A percentile compares a stretch with the other conserved stretches of the same genome.
These are phyloP conservation scores for Chytriomyces sp. DNA, from an alignment of 192 early-diverging fungal species.

Conservation along the genomic window DNA sequence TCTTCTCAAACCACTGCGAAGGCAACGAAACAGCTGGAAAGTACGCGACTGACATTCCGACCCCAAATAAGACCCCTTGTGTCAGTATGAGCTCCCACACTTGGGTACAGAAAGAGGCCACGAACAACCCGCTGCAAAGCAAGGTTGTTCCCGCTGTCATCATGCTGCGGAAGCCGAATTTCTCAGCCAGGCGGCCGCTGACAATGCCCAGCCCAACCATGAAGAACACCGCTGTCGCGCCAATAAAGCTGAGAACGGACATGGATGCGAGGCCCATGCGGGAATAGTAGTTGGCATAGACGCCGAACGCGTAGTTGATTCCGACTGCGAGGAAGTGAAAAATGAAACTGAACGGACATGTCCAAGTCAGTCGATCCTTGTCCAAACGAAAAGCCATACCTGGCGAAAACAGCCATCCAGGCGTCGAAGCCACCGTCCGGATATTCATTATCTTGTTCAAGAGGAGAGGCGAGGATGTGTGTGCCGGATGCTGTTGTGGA, in stretches of 20 bases:
- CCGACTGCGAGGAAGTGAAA: conserved; percentile 45
- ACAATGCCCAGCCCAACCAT: conserved; percentile 38
- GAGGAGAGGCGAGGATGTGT: too few species aligned
- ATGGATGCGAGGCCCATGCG: not conserved
- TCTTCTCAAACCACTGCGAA: too few species aligned
- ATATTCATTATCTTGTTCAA: too few species aligned
- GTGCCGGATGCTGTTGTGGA: too few species aligned
- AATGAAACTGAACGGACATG: conserved; percentile 45
- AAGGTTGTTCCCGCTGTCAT: conserved; percentile 48
- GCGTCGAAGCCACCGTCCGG: too few species aligned
- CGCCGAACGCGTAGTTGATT: conserved; percentile 43
- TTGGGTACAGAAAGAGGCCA: conserved; percentile 28
- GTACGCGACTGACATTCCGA: conserved; percentile 65
- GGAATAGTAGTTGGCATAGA: conserved; percentile 42
- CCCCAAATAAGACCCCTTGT: conserved; percentile 74
- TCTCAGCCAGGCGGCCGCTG: conserved; percentile 37
- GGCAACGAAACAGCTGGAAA: too few species aligned
- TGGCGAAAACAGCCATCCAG: too few species aligned
- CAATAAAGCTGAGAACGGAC: conserved; percentile 35
- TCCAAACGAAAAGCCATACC: too few species aligned
- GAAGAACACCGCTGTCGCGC: conserved; percentile 31
- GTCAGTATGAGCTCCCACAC: conserved; percentile 75
- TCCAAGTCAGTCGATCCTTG: too few species aligned
- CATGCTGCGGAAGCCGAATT: conserved; percentile 54
- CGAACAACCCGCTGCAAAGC: conserved; percentile 33